Conservation (phyloP, 148 eudicot genomes). For the Nepenthes mirabilis region DNA sequence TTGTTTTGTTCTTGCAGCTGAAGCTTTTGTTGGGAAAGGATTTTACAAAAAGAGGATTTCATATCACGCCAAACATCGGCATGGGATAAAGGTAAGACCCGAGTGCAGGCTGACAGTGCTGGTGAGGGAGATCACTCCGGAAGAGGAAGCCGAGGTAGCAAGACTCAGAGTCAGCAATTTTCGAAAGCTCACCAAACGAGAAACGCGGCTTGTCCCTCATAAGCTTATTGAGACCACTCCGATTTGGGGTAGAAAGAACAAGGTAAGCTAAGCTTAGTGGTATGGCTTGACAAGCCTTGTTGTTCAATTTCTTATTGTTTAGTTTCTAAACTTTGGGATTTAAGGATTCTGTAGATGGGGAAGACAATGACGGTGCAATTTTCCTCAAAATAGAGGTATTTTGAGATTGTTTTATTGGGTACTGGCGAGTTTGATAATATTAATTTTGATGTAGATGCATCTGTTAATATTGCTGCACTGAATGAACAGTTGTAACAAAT, state of each 20-base stretch:
- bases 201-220: slow-evolving; percentile 63
- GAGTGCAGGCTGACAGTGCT: slow-evolving; percentile 89
- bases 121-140: slow-evolving; percentile 70
- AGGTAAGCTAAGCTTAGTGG: too few species aligned
- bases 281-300: too few species aligned
- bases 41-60: slow-evolving; percentile 37
- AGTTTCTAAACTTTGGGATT: too few species aligned
- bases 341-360: too few species aligned
- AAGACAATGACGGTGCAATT: too few species aligned
- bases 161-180: slow-evolving; percentile 62
- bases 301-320: too few species aligned
- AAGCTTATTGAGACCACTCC: slow-evolving; percentile 84
- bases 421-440: too few species aligned
- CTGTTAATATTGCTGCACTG: too few species aligned
- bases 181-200: slow-evolving; percentile 62
- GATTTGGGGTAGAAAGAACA: slow-evolving; percentile 68
- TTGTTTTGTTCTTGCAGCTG: slow-evolving; percentile 37
- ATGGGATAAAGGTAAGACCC: slow-evolving; percentile 53
- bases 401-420: too few species aligned
- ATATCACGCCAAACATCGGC: slow-evolving; percentile 60
- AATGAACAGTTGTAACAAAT: too few species aligned
- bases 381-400: too few species aligned
- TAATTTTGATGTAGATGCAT: too few species aligned
- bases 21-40: slow-evolving; percentile 88
- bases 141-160: slow-evolving; percentile 76